phyloP scores from a whole-genome alignment of 164 flowering plant genomes.

The Magnolia officinalis region DNA sequence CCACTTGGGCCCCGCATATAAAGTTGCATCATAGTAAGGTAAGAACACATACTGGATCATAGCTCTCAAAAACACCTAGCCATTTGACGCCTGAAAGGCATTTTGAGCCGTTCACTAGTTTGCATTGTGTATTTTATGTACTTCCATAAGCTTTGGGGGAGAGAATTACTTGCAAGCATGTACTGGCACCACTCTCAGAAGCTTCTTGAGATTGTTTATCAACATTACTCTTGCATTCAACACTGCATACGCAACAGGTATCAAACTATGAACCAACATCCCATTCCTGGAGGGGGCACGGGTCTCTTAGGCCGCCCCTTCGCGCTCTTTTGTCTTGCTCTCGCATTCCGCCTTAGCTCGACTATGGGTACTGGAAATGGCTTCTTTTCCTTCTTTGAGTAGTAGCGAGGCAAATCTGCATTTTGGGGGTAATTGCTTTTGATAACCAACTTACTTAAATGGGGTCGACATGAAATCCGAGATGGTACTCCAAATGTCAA shows the following conservation, averaged over 20 bases:
- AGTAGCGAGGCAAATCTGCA: constrained; percentile 72
- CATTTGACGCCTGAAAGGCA: no score
- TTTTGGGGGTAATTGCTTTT: constrained; percentile 68
- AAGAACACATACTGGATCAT: no score
- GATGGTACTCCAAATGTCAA: constrained; percentile 22
- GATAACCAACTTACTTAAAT: constrained; percentile 23
- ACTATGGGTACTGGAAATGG: constrained; percentile 83
- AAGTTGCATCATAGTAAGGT: not conserved
- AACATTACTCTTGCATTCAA: constrained; percentile 65
- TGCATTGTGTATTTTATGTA: no score
- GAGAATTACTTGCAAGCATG: constrained; percentile 82
- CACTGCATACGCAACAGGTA: constrained; percentile 79
- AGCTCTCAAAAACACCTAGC: no score
- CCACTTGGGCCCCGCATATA: not conserved
- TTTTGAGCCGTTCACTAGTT: no score
- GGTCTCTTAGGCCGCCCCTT: constrained; percentile 55
- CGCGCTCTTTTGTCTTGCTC: constrained; percentile 68
- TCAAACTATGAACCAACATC: constrained; percentile 58
- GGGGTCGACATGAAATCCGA: constrained; percentile 18
- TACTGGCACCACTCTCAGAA: constrained; percentile 81
- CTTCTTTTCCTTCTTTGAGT: constrained; percentile 78
- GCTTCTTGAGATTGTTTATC: constrained; percentile 84
- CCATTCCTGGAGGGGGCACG: constrained; percentile 77
- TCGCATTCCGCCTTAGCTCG: constrained; percentile 86
- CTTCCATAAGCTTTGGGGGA: not conserved